These are phyloP conservation scores for Penicillium capsulatum DNA, from an alignment of 2,329 filamentous ascomycete species.

Conservation along the genomic window DNA sequence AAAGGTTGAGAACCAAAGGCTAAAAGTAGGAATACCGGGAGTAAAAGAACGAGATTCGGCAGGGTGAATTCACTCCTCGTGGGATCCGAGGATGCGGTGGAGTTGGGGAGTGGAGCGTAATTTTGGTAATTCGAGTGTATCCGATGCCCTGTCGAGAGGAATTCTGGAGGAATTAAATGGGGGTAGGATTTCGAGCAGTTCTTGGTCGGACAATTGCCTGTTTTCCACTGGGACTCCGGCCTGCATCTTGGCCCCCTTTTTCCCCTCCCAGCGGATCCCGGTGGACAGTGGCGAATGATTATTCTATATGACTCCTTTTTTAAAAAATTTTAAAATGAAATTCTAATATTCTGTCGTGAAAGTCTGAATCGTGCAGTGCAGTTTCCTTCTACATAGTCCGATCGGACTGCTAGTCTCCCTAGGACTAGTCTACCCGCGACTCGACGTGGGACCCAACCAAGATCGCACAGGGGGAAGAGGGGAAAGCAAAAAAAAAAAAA, in stretches of 20 bases:
- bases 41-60: slow-evolving; percentile 32
- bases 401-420: slow-evolving; percentile 17
- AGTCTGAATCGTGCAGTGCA: too few relatives aligned
- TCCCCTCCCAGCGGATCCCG: slow-evolving; percentile 11
- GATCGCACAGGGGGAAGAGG: slow-evolving; percentile 23
- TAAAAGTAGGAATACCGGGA: slow-evolving; percentile 20
- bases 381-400: too few relatives aligned
- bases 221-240: slow-evolving; percentile 20
- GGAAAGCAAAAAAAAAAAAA: slow-evolving; percentile 5
- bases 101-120: slow-evolving; percentile 22
- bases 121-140: slow-evolving; percentile 10
- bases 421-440: slow-evolving; percentile 35
- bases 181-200: too few relatives aligned
- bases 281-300: slow-evolving; percentile 22
- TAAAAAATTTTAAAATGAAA: too few relatives aligned
- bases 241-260: slow-evolving; percentile 19
- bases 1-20: slow-evolving; percentile 21
- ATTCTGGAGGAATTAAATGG: background rate
- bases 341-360: too few relatives aligned
- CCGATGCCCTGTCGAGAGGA: too few relatives aligned
- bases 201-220: slow-evolving; percentile 20
- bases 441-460: slow-evolving; percentile 30
- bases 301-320: too few relatives aligned
- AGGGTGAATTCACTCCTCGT: slow-evolving; percentile 31
- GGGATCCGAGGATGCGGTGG: slow-evolving; percentile 39